A percentile compares a stretch with the other conserved stretches of the same genome.
Evolutionary conservation across 345 rosid species (phyloP).

Genomic region (Eucalyptus curtisii): DNA sequence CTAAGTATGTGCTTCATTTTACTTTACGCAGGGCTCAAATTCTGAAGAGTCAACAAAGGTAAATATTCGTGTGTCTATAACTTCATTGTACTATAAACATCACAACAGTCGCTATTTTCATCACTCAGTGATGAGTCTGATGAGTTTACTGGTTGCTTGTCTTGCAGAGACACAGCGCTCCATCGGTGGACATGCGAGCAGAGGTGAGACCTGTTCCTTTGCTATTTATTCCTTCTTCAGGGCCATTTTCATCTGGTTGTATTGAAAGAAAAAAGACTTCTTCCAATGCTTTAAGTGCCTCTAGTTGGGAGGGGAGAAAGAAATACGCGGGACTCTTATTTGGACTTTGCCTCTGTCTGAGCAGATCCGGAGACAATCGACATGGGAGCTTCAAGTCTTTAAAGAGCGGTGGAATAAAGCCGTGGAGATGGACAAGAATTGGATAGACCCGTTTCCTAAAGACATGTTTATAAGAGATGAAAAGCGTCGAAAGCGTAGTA

Average conservation of each 20-base stretch:
- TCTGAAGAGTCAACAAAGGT: constrained; percentile 2
- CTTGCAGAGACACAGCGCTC: constrained; percentile 13
- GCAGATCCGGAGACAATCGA: constrained; percentile 92
- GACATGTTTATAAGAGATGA: neutral
- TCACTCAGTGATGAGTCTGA: neutral
- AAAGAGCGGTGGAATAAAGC: constrained; percentile 76
- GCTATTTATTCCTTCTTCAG: neutral
- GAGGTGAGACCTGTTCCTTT: constrained; percentile 35
- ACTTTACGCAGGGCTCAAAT: neutral
- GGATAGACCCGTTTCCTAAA: constrained; percentile 56
- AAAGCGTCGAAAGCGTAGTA: neutral
- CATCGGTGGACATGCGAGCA: constrained; percentile 30
- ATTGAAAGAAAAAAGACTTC: neutral
- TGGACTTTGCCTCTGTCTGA: neutral
- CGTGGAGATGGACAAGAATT: constrained; percentile 45
- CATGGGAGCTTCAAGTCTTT: constrained; percentile 67
- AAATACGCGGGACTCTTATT: neutral
- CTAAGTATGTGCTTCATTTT: neutral
- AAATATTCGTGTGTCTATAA: neutral
- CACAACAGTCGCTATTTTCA: neutral
- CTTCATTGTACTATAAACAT: neutral
- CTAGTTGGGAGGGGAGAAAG: neutral
- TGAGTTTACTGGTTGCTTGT: neutral
- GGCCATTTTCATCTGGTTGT: neutral
- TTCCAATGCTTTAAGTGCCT: neutral